Conservation (phyloP, 2,329 filamentous ascomycete species). For the Aspergillus fijiensis region DNA sequence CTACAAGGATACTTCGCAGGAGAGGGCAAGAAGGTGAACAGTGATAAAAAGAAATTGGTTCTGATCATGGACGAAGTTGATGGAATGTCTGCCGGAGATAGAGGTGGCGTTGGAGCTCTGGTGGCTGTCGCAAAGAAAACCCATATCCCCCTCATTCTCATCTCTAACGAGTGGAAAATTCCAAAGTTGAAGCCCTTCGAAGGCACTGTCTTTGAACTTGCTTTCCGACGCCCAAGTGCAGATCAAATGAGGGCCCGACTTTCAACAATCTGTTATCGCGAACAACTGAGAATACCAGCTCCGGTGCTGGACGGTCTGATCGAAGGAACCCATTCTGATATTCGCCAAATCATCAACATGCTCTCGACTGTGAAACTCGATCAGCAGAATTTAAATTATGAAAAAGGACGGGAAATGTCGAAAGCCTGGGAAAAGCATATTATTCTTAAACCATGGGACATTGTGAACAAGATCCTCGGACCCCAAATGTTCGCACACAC, state of each 20-base stretch:
- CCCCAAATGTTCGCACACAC: slow-evolving; percentile 80
- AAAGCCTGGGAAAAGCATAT: slow-evolving; percentile 99
- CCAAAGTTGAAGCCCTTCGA: slow-evolving; percentile 99
- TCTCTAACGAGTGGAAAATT: slow-evolving; percentile 89
- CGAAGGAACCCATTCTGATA: slow-evolving; percentile 92
- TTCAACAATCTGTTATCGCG: slow-evolving; percentile 91
- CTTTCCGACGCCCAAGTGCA: slow-evolving; percentile 83
- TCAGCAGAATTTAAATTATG: slow-evolving; percentile 73
- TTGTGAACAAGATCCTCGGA: slow-evolving; percentile 86
- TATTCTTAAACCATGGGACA: slow-evolving; percentile 96
- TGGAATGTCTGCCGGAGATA: slow-evolving; percentile 95
- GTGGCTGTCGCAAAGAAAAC: slow-evolving; percentile 95
- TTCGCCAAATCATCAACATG: slow-evolving; percentile 99
- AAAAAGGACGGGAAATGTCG: slow-evolving; percentile 88
- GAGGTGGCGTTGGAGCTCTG: slow-evolving; percentile 90
- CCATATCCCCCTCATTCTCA: slow-evolving; percentile 89
- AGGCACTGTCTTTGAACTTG: slow-evolving; percentile 71
- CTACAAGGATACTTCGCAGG: slow-evolving; percentile 86
- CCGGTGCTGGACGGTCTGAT: slow-evolving; percentile 89
- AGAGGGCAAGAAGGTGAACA: slow-evolving; percentile 76
- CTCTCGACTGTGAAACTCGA: slow-evolving; percentile 90
- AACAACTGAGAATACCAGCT: slow-evolving; percentile 80
- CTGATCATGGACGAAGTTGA: slow-evolving; percentile 99
- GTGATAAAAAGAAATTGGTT: slow-evolving; percentile 85
- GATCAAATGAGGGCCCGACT: slow-evolving; percentile 90